phyloP scores from a whole-genome alignment of 2,329 filamentous ascomycete species.

The Microcyclosporella mali region DNA sequence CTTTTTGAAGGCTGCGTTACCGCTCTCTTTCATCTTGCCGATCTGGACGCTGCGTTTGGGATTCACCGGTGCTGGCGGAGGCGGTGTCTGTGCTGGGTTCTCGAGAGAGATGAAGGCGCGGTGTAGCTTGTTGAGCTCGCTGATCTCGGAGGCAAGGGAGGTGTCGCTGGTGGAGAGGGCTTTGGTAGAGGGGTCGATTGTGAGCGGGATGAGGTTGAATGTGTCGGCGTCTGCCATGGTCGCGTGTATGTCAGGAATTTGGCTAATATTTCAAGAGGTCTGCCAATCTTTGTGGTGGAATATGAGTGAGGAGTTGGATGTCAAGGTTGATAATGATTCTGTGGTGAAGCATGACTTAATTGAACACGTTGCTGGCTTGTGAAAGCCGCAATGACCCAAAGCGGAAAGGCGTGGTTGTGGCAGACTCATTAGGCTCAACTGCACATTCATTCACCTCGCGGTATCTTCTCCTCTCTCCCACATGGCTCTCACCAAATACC shows the following conservation, averaged over 20 bases:
- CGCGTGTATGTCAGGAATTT: neutral
- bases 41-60: conserved; percentile 85
- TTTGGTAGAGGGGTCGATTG: conserved; percentile 77
- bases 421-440: too few species aligned
- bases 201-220: conserved; percentile 40
- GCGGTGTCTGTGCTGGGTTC: conserved; percentile 60
- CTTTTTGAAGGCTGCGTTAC: conserved; percentile 78
- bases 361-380: too few species aligned
- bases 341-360: too few species aligned
- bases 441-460: too few species aligned
- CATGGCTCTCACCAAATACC: too few species aligned
- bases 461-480: too few species aligned
- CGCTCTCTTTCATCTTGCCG: conserved; percentile 81
- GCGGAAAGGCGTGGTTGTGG: too few species aligned
- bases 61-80: conserved; percentile 84
- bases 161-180: conserved; percentile 51
- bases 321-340: too few species aligned
- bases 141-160: conserved; percentile 47
- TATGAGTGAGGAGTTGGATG: too few species aligned
- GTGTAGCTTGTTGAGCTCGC: conserved; percentile 72
- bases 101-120: conserved; percentile 60
- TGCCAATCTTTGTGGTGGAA: too few species aligned
- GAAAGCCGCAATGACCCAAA: too few species aligned
- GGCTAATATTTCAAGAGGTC: too few species aligned
- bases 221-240: conserved; percentile 12